Conservation (phyloP, 805 yeast species). For the Lipomyces orientalis region DNA sequence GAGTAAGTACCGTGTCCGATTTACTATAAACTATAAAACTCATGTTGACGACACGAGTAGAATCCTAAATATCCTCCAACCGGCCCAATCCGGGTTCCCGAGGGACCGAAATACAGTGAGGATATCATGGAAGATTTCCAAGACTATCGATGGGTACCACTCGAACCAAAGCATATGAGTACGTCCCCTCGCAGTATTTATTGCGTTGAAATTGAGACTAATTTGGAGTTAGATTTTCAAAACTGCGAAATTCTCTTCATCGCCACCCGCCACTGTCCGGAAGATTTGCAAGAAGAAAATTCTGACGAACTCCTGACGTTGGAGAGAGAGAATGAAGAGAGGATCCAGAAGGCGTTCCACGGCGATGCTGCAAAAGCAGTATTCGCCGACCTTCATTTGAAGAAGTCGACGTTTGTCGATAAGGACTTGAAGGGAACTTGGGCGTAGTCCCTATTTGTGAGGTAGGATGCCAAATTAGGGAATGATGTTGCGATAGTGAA, state of each 20-base stretch:
- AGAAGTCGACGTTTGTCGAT: neutral
- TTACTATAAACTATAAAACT: neutral
- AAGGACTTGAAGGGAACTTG: slow-evolving; percentile 6
- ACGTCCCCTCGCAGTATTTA: neutral
- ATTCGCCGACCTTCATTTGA: slow-evolving; percentile 10
- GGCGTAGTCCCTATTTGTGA: neutral
- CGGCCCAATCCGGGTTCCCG: neutral
- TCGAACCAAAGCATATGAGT: slow-evolving; percentile 19
- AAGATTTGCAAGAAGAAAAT: slow-evolving; percentile 3
- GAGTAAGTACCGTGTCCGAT: slow-evolving; percentile 3
- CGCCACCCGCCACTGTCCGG: slow-evolving; percentile 7
- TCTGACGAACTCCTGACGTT: neutral
- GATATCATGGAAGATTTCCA: slow-evolving; percentile 11
- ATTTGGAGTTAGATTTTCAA: slow-evolving; percentile 2
- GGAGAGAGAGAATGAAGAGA: slow-evolving; percentile 13
- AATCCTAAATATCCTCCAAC: slow-evolving; percentile 4
- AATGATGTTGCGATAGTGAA: neutral
- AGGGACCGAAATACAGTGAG: slow-evolving; percentile 7
- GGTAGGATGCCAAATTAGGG: neutral
- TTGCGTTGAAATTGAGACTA: neutral
- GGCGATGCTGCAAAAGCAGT: slow-evolving; percentile 5
- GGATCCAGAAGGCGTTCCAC: neutral
- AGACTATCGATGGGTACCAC: slow-evolving; percentile 19
- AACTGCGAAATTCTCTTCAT: slow-evolving; percentile 14
- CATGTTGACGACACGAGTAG: neutral